Base-by-base conservation (phyloP, 2,329 filamentous ascomycete genomes). In the Endoconidiophora laricicola region DNA sequence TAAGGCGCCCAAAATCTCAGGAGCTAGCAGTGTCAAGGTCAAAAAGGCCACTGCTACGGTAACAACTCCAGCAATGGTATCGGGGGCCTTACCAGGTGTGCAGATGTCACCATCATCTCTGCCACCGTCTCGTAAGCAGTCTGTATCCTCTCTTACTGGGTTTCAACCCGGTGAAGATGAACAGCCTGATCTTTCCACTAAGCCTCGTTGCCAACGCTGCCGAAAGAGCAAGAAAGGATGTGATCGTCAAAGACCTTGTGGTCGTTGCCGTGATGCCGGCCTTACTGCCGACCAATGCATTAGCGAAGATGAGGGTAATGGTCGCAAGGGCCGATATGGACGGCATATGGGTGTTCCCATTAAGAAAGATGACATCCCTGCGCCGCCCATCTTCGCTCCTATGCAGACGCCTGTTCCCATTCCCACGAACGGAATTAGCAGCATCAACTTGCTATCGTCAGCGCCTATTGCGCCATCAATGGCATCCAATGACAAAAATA, bases 151-250 rank as follows among this genome's bases (percentile, higher is more conserved):
- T 12, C 65, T 65, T 12, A 75, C 71, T 44, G 44, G 52, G 6
- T 44, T 53, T 10, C 39, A 41, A n/a, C 70, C 71, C 29, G 86
- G 87, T 57, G 64, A 94, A 56, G 88, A 95, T 56, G 88, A 95
- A 52, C 71, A 94, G 45, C 91, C 88, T 2, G 90, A 98, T 58
- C 69, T 96, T 18, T 95, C 90, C 0, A 88, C 83, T 57, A 95
- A 96, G 68, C 91, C 91, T 51, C 87, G 91, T 55, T 98, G 91
- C 71, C 91, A 98, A 65, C 83, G 91, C 52, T 98, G 91, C 72
- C 83, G 91, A 60, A 98, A 98, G 77, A 96, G 90, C 69, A 98
- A 98, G 74, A 98, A 98, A 69, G 91, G 91, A 10, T 98, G 91
- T 62, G 91, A 98, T 68, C 82, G 91, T 52, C 91, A 96, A 66